phyloP scores from a whole-genome alignment of 2,329 filamentous ascomycete genomes.

The Elsinoe perseae region DNA sequence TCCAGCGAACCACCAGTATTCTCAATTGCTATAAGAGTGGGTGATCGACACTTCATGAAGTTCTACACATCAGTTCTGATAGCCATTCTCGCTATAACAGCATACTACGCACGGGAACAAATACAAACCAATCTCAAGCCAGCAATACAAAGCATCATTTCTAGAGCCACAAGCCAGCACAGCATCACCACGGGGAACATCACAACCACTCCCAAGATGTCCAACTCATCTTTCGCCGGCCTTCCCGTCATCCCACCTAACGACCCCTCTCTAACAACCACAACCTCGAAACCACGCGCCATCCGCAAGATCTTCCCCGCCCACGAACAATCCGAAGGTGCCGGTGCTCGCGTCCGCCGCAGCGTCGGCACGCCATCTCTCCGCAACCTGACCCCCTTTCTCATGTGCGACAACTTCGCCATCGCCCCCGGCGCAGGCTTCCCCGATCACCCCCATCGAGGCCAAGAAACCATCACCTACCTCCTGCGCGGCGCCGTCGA shows the following conservation, averaged over 20 bases:
- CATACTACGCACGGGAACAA: conserved; percentile 26
- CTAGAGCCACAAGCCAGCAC: conserved; percentile 23
- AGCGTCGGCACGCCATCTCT: conserved; percentile 79
- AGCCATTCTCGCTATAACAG: conserved; percentile 18
- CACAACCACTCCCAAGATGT: conserved; percentile 26
- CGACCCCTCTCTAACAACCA: conserved; percentile 38
- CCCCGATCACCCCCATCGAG: conserved; percentile 75
- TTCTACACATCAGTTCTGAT: conserved; percentile 11
- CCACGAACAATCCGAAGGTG: conserved; percentile 78
- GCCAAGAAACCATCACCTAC: conserved; percentile 87
- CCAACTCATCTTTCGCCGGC: conserved; percentile 35
- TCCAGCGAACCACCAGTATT: not conserved
- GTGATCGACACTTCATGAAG: conserved; percentile 6
- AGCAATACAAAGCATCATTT: conserved; percentile 22
- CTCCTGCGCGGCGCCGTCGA: conserved; percentile 77
- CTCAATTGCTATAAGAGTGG: conserved; percentile 11
- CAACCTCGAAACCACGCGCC: conserved; percentile 62
- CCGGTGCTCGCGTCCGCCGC: conserved; percentile 76
- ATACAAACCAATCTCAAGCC: conserved; percentile 28
- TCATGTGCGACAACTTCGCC: conserved; percentile 93
- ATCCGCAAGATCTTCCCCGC: conserved; percentile 81
- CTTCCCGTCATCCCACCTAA: conserved; percentile 43
- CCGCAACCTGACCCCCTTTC: conserved; percentile 81
- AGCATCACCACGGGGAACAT: conserved; percentile 28
- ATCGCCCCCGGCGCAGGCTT: conserved; percentile 77